Conservation (phyloP, 2,329 filamentous ascomycete species). For the Helminthosporium solani region DNA sequence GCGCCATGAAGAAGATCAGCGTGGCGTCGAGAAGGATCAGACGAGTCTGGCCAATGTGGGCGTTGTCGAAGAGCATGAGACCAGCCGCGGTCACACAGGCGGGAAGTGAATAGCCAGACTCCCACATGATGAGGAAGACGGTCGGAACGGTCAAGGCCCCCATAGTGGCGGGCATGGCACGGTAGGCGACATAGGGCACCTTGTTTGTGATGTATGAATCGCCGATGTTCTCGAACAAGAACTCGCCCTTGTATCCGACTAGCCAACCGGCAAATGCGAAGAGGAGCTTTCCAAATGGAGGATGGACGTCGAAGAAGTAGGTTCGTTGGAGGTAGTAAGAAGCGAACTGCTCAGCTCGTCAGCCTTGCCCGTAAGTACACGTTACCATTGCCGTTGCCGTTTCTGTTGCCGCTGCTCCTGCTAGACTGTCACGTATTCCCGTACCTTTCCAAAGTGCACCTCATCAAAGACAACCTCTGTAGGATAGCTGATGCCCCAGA, state of each 20-base stretch:
- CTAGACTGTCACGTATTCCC: slow-evolving; percentile 22
- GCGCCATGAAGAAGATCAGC: slow-evolving; percentile 91
- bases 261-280: slow-evolving; percentile 98
- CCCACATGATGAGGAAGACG: slow-evolving; percentile 98
- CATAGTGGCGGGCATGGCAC: slow-evolving; percentile 86
- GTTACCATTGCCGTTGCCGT: slow-evolving; percentile 1
- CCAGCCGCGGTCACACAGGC: slow-evolving; percentile 85
- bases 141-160: slow-evolving; percentile 93
- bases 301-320: slow-evolving; percentile 99
- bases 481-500: slow-evolving; percentile 94
- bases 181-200: slow-evolving; percentile 94
- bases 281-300: slow-evolving; percentile 95
- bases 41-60: slow-evolving; percentile 93
- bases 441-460: slow-evolving; percentile 98
- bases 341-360: slow-evolving; percentile 45
- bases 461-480: slow-evolving; percentile 98
- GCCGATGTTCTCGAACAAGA: slow-evolving; percentile 98
- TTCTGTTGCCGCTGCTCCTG: background rate
- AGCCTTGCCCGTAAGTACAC: slow-evolving; percentile 18
- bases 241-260: slow-evolving; percentile 93
- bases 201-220: slow-evolving; percentile 97
- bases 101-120: slow-evolving; percentile 94
- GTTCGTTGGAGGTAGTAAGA: slow-evolving; percentile 88
- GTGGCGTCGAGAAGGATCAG: slow-evolving; percentile 94
- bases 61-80: slow-evolving; percentile 92